phyloP scores from a whole-genome alignment of 2,329 filamentous ascomycete genomes.

The Aspergillus vadensis region DNA sequence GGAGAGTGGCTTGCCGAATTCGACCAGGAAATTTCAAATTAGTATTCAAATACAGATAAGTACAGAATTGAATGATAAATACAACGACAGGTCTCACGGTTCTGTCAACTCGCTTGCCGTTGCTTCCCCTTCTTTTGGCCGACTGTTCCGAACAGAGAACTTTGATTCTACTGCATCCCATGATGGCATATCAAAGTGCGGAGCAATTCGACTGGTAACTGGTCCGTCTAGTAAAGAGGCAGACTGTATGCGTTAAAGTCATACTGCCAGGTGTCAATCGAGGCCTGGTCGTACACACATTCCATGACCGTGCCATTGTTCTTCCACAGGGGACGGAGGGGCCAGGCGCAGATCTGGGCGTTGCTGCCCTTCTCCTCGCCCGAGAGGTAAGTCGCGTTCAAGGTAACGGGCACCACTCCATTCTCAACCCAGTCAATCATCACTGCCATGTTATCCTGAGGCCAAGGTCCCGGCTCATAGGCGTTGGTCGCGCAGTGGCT shows the following conservation, averaged over 20 bases:
- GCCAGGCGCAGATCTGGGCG: slow-evolving; percentile 38
- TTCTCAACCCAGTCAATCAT: slow-evolving; percentile 58
- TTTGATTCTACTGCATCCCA: no score
- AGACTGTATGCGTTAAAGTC: slow-evolving; percentile 16
- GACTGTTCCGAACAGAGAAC: no score
- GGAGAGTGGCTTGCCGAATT: no score
- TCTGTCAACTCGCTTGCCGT: no score
- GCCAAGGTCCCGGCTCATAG: slow-evolving; percentile 49
- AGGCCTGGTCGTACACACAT: slow-evolving; percentile 19
- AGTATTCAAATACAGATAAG: no score
- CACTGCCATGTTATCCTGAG: slow-evolving; percentile 48
- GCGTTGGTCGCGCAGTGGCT: slow-evolving; percentile 54
- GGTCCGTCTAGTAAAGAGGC: slow-evolving; percentile 15
- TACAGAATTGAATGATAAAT: no score
- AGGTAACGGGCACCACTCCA: slow-evolving; percentile 44
- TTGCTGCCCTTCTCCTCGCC: slow-evolving; percentile 35
- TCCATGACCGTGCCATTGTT: slow-evolving; percentile 4
- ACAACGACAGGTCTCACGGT: no score
- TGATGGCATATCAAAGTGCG: no score
- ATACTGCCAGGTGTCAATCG: slow-evolving; percentile 21
- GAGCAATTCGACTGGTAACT: no score
- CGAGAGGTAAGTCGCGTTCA: slow-evolving; percentile 45
- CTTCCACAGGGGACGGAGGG: slow-evolving; percentile 33
- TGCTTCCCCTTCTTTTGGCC: no score
- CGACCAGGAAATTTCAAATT: no score